A percentile compares a stretch with the other conserved stretches of the same genome.
Conservation (phyloP, 2,329 filamentous ascomycete species). For the Gliomastix tumulicola region DNA sequence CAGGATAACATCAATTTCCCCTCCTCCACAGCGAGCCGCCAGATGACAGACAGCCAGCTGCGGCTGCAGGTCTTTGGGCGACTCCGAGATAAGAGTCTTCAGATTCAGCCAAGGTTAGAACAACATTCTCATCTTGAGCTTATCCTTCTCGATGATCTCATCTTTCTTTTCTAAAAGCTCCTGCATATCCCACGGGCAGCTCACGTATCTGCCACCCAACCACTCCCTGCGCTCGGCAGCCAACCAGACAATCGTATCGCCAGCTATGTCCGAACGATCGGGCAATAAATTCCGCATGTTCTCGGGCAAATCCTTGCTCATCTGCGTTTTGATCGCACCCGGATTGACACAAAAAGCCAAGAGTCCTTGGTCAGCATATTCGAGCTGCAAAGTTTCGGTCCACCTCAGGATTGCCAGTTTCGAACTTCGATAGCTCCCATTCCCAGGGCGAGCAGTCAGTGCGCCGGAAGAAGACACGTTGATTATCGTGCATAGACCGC, state of each 20-base stretch:
- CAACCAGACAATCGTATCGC: slow-evolving; percentile 16
- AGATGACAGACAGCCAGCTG: no score
- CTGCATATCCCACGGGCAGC: slow-evolving; percentile 27
- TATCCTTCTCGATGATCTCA: slow-evolving; percentile 22
- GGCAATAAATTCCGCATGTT: slow-evolving; percentile 5
- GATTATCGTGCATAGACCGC: slow-evolving; percentile 25
- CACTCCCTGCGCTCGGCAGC: slow-evolving; percentile 21
- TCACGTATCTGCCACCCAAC: slow-evolving; percentile 25
- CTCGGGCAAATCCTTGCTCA: slow-evolving; percentile 9
- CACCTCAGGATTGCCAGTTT: slow-evolving; percentile 43
- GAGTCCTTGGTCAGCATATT: slow-evolving; percentile 33
- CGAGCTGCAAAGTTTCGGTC: slow-evolving; percentile 37
- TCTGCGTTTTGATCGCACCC: slow-evolving; percentile 26
- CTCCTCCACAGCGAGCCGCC: no score
- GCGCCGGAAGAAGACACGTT: slow-evolving; percentile 36
- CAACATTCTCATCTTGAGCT: slow-evolving; percentile 22
- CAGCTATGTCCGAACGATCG: slow-evolving; percentile 12
- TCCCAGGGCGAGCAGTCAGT: slow-evolving; percentile 20
- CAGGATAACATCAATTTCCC: no score
- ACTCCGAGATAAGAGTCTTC: no score
- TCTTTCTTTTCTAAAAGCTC: slow-evolving; percentile 21
- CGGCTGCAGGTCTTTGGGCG: no score
- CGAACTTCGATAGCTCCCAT: slow-evolving; percentile 33
- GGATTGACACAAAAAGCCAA: slow-evolving; percentile 30
- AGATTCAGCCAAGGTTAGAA: no score